A percentile compares a stretch with the other conserved stretches of the same genome.
Evolutionary conservation across 2,329 filamentous ascomycete species (phyloP).

Genomic region (Diaporthe caulivora): DNA sequence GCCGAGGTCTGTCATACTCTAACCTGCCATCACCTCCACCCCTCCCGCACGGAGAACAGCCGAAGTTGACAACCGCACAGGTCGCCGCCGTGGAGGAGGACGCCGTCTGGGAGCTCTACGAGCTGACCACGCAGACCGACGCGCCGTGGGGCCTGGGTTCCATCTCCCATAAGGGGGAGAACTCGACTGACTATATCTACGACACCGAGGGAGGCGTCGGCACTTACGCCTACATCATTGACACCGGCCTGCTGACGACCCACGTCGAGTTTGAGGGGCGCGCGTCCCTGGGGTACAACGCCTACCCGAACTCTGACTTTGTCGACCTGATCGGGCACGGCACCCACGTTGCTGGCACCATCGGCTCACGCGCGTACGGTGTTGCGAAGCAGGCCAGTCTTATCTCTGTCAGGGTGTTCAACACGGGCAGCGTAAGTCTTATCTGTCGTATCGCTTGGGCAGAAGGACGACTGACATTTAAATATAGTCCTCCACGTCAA

Average conservation of each 20-base stretch:
- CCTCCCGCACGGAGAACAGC: fast-evolving
- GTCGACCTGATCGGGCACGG: constrained; percentile 46
- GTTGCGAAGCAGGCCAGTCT: constrained; percentile 49
- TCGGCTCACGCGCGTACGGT: constrained; percentile 47
- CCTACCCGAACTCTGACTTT: constrained; percentile 42
- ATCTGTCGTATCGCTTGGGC: background rate
- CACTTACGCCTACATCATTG: constrained; percentile 57
- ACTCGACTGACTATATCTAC: constrained; percentile 43
- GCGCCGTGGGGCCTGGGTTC: constrained; percentile 46
- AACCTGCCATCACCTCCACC: fast-evolving
- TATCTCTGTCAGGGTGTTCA: constrained; percentile 49
- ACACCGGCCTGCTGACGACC: constrained; percentile 56
- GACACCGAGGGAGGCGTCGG: constrained; percentile 43
- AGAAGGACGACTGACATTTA: background rate
- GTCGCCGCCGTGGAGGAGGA: constrained; percentile 35
- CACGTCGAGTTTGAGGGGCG: constrained; percentile 51
- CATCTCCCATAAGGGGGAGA: constrained; percentile 44
- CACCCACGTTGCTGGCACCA: constrained; percentile 50
- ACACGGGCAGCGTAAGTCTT: constrained; percentile 4
- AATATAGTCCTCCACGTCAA: constrained; percentile 7
- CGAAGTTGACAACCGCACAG: background rate
- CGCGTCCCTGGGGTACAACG: constrained; percentile 47
- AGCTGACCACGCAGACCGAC: constrained; percentile 32
- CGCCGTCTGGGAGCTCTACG: constrained; percentile 29
- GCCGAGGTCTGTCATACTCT: background rate